Percentiles rank a stretch among this genome's conserved stretches.
phyloP scores from a whole-genome alignment of 805 yeast genomes.

The Yarrowia phangngaensis region DNA sequence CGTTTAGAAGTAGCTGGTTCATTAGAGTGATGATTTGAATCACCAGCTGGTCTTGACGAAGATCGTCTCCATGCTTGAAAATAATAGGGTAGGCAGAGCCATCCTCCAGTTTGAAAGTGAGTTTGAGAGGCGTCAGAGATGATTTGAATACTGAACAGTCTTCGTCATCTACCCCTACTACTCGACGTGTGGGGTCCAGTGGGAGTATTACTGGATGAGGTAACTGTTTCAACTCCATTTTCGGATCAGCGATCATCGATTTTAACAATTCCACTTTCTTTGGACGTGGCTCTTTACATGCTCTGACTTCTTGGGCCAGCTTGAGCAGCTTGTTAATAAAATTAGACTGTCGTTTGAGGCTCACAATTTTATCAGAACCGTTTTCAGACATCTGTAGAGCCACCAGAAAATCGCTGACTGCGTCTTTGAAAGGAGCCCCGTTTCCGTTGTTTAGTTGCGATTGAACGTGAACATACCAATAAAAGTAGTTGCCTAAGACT shows the following conservation, averaged over 20 bases:
- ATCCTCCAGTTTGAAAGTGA: slow-evolving; percentile 60
- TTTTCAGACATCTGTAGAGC: slow-evolving; percentile 37
- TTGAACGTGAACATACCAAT: slow-evolving; percentile 91
- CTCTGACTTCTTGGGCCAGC: slow-evolving; percentile 61
- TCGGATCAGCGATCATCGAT: slow-evolving; percentile 51
- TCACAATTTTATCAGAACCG: slow-evolving; percentile 36
- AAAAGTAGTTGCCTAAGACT: slow-evolving; percentile 72
- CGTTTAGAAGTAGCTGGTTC: slow-evolving; percentile 84
- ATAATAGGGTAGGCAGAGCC: slow-evolving; percentile 66
- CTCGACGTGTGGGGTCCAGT: slow-evolving; percentile 70
- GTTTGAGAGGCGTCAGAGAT: slow-evolving; percentile 81
- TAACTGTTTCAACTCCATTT: slow-evolving; percentile 42
- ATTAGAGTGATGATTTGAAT: slow-evolving; percentile 86
- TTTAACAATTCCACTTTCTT: slow-evolving; percentile 68
- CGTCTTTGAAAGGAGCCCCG: slow-evolving; percentile 44
- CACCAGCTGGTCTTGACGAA: slow-evolving; percentile 95
- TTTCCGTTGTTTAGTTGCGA: slow-evolving; percentile 60
- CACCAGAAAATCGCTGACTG: slow-evolving; percentile 47
- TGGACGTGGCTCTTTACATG: slow-evolving; percentile 68
- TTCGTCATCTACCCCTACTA: slow-evolving; percentile 73
- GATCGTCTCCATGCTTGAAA: slow-evolving; percentile 94
- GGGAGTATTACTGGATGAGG: slow-evolving; percentile 64
- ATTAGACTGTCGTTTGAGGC: slow-evolving; percentile 58
- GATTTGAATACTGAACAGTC: slow-evolving; percentile 87
- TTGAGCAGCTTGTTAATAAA: slow-evolving; percentile 63